Conservation (phyloP, 2,329 filamentous ascomycete genomes). For the Penicillium sp. region DNA sequence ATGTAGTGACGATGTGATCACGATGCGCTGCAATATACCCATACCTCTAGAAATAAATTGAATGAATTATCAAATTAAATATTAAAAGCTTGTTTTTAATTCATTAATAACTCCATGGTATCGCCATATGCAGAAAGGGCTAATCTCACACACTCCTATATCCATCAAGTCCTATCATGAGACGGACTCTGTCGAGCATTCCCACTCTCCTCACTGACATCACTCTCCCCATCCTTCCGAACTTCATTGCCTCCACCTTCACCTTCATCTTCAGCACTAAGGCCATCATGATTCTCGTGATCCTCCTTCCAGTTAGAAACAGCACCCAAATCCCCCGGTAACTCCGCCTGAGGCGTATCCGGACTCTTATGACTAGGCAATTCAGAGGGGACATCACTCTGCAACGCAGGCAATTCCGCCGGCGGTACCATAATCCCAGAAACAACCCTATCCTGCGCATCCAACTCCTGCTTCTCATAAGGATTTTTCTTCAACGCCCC, state of each 20-base stretch:
- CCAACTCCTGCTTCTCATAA: constrained; percentile 7
- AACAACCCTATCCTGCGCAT: constrained; percentile 1
- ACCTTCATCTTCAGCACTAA: neutral
- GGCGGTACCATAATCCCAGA: neutral
- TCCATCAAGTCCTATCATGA: neutral
- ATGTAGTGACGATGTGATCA: constrained; percentile 13
- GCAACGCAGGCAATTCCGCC: constrained; percentile 10
- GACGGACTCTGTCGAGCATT: neutral
- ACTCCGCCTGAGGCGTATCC: constrained; percentile 8
- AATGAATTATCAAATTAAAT: neutral
- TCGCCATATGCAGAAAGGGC: neutral
- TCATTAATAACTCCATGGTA: neutral
- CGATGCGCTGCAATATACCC: constrained; percentile 16
- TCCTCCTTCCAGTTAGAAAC: neutral
- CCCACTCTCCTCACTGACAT: neutral
- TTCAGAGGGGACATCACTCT: neutral
- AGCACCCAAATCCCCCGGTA: constrained; percentile 1
- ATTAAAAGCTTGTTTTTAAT: neutral
- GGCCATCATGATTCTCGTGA: neutral
- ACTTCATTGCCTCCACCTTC: no score
- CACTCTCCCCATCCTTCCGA: neutral
- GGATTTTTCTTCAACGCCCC: neutral
- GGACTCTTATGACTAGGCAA: constrained; percentile 4
- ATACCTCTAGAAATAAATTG: constrained; percentile 5
- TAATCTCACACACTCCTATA: neutral